Evolutionary conservation across 2,329 filamentous ascomycete species (phyloP).

Genomic region (Corynespora cassiicola): DNA sequence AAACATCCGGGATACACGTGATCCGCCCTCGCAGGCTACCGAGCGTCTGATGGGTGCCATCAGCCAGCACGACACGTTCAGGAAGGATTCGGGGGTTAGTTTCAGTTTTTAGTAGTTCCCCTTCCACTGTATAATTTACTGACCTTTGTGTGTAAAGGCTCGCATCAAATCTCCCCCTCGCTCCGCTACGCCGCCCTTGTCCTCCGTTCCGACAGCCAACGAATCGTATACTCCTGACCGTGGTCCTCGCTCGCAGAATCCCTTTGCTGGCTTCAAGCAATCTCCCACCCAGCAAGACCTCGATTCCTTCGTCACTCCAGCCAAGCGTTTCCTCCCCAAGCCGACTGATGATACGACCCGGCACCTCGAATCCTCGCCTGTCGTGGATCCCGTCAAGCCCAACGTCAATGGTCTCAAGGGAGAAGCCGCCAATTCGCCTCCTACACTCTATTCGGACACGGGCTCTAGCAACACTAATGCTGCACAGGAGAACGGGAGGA

Average conservation of each 20-base stretch:
- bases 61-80: conserved; percentile 24
- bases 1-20: conserved; percentile 39
- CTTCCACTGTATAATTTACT: no score
- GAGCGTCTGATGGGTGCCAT: conserved; percentile 54
- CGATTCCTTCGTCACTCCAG: conserved; percentile 39
- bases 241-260: conserved; percentile 49
- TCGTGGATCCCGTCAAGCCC: conserved; percentile 38
- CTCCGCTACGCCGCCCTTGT: conserved; percentile 56
- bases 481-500: conserved; percentile 30
- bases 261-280: conserved; percentile 32
- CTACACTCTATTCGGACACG: conserved; percentile 43
- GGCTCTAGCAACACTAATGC: conserved; percentile 37
- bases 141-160: no score
- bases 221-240: conserved; percentile 63
- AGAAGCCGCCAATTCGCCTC: conserved; percentile 43
- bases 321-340: conserved; percentile 39
- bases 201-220: conserved; percentile 55
- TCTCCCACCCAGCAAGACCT: conserved; percentile 36
- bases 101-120: no score
- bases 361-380: conserved; percentile 38
- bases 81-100: no score
- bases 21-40: conserved; percentile 61
- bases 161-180: conserved; percentile 50
- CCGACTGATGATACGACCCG: conserved; percentile 23
- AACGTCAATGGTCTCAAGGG: conserved; percentile 38